phyloP scores from a whole-genome alignment of 2,329 filamentous ascomycete species.

The Fonsecaea pedrosoi region DNA sequence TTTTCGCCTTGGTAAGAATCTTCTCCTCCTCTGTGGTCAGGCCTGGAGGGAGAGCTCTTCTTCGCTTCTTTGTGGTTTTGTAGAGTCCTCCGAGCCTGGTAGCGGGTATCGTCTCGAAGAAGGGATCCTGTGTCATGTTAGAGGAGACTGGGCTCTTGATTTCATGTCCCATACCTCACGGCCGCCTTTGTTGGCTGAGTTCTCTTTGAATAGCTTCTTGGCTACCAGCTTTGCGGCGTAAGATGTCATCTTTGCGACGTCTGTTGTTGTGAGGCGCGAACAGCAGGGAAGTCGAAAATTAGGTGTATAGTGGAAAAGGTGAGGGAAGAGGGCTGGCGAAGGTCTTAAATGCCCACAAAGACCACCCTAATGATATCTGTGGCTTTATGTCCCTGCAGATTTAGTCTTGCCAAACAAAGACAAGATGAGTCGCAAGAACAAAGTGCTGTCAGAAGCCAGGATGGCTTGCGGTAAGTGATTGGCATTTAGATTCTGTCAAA shows the following conservation, averaged over 20 bases:
- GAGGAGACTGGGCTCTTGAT: constrained; percentile 9
- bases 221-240: constrained; percentile 62
- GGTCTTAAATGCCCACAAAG: constrained; percentile 15
- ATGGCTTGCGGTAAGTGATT: constrained; percentile 26
- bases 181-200: constrained; percentile 64
- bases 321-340: constrained; percentile 5
- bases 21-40: constrained; percentile 82
- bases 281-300: background rate
- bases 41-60: constrained; percentile 82
- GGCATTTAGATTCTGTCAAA: constrained; percentile 14
- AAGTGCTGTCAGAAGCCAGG: constrained; percentile 15
- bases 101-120: constrained; percentile 81
- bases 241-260: constrained; percentile 57
- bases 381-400: constrained; percentile 31
- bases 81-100: constrained; percentile 60
- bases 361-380: background rate
- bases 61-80: constrained; percentile 78
- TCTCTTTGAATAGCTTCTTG: constrained; percentile 65
- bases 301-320: constrained; percentile 7
- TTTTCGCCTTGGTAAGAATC: constrained; percentile 84
- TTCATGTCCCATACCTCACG: constrained; percentile 54
- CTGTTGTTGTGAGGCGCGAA: background rate
- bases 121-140: constrained; percentile 72
- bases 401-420: constrained; percentile 29
- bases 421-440: constrained; percentile 11